Evolutionary conservation across 805 yeast species (phyloP).

Genomic region (Candida silvicultrix): DNA sequence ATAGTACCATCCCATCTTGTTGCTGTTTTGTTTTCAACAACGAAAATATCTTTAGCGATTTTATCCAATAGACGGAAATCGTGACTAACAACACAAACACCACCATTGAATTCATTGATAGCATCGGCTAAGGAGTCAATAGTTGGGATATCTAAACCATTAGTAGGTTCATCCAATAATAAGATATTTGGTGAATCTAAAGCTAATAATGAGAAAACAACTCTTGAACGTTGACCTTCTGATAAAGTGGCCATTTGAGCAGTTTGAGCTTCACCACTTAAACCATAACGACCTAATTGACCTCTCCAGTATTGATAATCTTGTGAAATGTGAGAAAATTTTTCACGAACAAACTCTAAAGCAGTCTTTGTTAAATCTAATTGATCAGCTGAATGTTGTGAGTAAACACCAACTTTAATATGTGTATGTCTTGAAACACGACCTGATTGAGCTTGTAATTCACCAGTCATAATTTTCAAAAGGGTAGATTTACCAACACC

Average conservation of each 20-base stretch:
- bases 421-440: constrained; percentile 97
- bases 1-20: constrained; percentile 95
- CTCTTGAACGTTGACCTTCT: constrained; percentile 99
- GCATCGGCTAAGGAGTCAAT: constrained; percentile 98
- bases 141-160: constrained; percentile 97
- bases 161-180: constrained; percentile 97
- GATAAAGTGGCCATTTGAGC: constrained; percentile 97
- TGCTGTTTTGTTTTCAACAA: constrained; percentile 92
- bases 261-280: constrained; percentile 98
- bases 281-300: constrained; percentile 96
- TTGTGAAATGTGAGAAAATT: constrained; percentile 83
- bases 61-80: constrained; percentile 97
- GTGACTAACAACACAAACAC: constrained; percentile 97
- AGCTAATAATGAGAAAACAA: constrained; percentile 93
- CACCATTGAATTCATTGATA: constrained; percentile 90
- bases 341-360: constrained; percentile 93
- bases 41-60: constrained; percentile 95
- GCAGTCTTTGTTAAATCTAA: constrained; percentile 93
- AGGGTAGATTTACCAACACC: constrained; percentile 98
- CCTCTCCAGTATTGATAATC: constrained; percentile 99
- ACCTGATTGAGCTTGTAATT: constrained; percentile 82
- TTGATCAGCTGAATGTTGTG: constrained; percentile 98
- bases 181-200: constrained; percentile 92
- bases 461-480: constrained; percentile 95
- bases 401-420: constrained; percentile 96